Base-by-base conservation (phyloP, 257 asterid species). In the Fraxinus quadrangulata region DNA sequence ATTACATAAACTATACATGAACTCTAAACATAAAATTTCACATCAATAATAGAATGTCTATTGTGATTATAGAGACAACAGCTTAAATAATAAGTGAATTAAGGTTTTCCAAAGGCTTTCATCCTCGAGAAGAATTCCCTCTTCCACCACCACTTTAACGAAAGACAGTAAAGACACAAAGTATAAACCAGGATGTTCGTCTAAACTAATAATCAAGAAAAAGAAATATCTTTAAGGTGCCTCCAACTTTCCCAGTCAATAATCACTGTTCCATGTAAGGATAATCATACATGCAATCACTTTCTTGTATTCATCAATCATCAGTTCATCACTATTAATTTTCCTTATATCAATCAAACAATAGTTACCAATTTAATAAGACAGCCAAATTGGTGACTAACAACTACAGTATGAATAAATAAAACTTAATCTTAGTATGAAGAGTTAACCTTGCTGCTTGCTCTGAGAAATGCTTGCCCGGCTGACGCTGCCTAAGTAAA, bases 401-500 rank as follows among this genome's bases (percentile, higher is more conserved):
- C 4, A 74, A 12, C 16, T 72, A 72, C 26, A 54, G 24, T 23
- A 23, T n/a, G 7, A 61, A 26, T 63, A 26, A 63, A 63, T 31
- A 26, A 11, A 33, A 8, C 34, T 23, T 9, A 21, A 70, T 34
- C 26, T 70, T 40, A 70, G 49, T 23, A 71, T 61, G 28, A 72
- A 56, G 61, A 67, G 61, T 80, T 67, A 49, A 88, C 92, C 92
- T 88, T 78, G 92, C 89, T 12, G 90, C 90, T 80, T 86, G 92
- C 71, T 88, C 92, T 11, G 89, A 66, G 71, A 88, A 86, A 83
- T 86, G 92, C 86, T 86, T 85, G 70, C 89, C 88, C 0, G 83
- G 85, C 73, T 86, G 92, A n/a, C 92, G 86, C 81, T 88, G 92
- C 83, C 92, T 78, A 39, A 86, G 92, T 74, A 88, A 78, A 85